Evolutionary conservation across 257 asterid genomes (phyloP).

Genomic region (Jacaranda mimosifolia): DNA sequence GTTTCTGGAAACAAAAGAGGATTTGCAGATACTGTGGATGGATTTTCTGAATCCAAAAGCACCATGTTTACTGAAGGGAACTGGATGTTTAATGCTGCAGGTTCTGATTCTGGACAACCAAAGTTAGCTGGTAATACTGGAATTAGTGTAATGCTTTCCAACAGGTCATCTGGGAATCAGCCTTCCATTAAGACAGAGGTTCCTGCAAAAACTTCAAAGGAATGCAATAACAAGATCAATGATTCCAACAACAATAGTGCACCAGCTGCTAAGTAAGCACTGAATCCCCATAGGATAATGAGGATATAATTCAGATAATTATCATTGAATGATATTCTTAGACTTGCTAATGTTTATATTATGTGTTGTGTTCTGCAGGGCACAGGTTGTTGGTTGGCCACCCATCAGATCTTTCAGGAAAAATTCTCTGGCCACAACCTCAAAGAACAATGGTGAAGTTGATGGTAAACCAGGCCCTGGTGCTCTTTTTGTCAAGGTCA

Average conservation of each 20-base stretch:
- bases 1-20: conserved; percentile 84
- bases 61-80: conserved; percentile 55
- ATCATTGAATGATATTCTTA: not conserved
- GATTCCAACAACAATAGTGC: conserved; percentile 53
- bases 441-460: conserved; percentile 79
- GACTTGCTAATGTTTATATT: conserved; percentile 27
- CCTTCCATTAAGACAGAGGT: conserved; percentile 46
- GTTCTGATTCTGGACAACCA: conserved; percentile 54
- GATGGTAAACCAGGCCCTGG: conserved; percentile 79
- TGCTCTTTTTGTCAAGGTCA: conserved; percentile 82
- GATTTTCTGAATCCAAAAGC: conserved; percentile 53
- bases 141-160: conserved; percentile 24
- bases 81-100: conserved; percentile 67
- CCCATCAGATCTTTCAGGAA: conserved; percentile 86
- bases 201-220: conserved; percentile 48
- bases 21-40: conserved; percentile 73
- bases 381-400: conserved; percentile 97
- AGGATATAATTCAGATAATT: not conserved
- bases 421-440: conserved; percentile 67
- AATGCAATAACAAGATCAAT: conserved; percentile 51
- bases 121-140: conserved; percentile 51
- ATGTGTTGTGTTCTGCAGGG: conserved; percentile 47
- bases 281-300: not conserved
- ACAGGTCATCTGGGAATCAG: conserved; percentile 47
- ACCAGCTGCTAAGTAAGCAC: conserved; percentile 84